A percentile compares a stretch with the other conserved stretches of the same genome.
These are phyloP conservation scores for Ascochyta lentis DNA, from an alignment of 2,329 filamentous ascomycete species.

Conservation along the genomic window DNA sequence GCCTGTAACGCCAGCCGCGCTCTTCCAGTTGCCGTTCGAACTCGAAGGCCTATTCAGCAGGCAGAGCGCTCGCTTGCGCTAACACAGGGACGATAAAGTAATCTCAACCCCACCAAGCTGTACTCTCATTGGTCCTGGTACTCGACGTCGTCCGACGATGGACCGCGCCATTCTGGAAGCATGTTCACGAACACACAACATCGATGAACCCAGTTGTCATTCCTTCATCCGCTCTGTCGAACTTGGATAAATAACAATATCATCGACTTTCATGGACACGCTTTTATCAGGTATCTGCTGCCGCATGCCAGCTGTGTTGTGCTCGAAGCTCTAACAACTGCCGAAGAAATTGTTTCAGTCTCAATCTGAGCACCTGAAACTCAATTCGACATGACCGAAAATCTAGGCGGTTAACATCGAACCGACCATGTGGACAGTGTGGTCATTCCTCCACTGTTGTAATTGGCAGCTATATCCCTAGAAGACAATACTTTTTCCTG, in stretches of 20 bases:
- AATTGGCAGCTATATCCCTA: background rate
- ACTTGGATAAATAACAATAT: background rate
- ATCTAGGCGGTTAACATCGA: background rate
- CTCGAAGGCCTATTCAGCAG: background rate
- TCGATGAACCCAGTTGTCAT: background rate
- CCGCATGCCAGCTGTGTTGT: background rate
- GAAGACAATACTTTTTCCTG: background rate
- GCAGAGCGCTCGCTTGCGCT: slow-evolving; percentile 3
- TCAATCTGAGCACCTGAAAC: slow-evolving; percentile 7
- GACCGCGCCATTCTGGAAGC: slow-evolving; percentile 4
- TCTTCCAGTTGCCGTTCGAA: background rate
- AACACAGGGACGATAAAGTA: slow-evolving; percentile 1
- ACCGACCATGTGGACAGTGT: background rate
- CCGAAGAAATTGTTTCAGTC: background rate
- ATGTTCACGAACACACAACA: slow-evolving; percentile 6
- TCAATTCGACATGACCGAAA: background rate
- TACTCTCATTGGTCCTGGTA: background rate
- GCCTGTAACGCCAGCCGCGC: background rate
- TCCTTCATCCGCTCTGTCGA: background rate
- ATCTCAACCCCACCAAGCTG: background rate
- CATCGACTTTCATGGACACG: background rate
- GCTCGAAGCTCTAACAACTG: background rate
- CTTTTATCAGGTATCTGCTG: background rate
- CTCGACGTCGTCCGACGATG: background rate
- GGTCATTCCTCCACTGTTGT: background rate